A percentile compares a stretch with the other conserved stretches of the same genome.
Conservation (phyloP, 768 basidiomycete genomes). For the Lyophyllum decastes region DNA sequence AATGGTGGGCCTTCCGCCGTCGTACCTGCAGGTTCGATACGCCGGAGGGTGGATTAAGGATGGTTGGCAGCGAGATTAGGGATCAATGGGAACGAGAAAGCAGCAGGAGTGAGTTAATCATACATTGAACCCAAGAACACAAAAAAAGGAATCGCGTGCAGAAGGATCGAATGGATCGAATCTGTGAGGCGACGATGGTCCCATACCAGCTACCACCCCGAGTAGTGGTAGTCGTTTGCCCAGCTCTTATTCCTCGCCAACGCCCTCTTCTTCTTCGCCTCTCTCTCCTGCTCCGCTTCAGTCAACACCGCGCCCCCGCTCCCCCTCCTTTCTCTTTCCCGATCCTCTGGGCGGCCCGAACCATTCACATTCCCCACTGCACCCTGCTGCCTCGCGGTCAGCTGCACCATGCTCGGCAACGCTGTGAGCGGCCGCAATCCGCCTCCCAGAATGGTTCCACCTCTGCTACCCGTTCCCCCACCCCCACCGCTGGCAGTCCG, state of each 20-base stretch:
- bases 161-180: not conserved
- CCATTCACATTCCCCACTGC: not conserved
- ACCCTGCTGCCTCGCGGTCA: slow-evolving; percentile 35
- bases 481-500: slow-evolving; percentile 31
- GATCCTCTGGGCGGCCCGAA: not conserved
- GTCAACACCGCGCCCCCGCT: slow-evolving; percentile 13
- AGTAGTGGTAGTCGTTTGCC: slow-evolving; percentile 62
- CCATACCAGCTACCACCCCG: slow-evolving; percentile 55
- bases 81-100: slow-evolving; percentile 2
- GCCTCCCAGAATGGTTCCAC: slow-evolving; percentile 18
- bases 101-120: slow-evolving; percentile 1
- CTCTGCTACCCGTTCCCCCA: slow-evolving; percentile 19
- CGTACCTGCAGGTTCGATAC: not conserved
- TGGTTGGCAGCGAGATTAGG: not conserved
- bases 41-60: slow-evolving; percentile 2
- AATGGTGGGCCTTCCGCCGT: not conserved
- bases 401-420: slow-evolving; percentile 41
- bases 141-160: not conserved
- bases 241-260: slow-evolving; percentile 66
- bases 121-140: slow-evolving; percentile 15
- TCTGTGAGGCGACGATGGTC: not conserved
- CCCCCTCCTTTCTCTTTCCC: slow-evolving; percentile 16
- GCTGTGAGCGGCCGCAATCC: slow-evolving; percentile 32
- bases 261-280: slow-evolving; percentile 43
- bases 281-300: slow-evolving; percentile 33